Conservation (phyloP, 2,329 filamentous ascomycete genomes). For the Clonostachys solani region DNA sequence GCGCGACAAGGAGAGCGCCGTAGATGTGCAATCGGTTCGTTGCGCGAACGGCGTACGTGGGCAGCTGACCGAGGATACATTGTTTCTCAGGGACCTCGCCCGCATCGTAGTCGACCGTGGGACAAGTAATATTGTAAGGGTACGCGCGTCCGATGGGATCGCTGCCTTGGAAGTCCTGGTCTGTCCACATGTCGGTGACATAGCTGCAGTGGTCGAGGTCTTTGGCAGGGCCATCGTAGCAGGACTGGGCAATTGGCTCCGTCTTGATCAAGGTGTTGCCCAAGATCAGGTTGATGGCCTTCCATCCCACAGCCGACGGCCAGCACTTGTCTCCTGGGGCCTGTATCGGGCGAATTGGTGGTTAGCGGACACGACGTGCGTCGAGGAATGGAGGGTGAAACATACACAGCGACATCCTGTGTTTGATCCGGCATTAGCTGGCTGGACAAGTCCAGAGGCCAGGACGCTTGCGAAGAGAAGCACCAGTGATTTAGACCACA, state of each 20-base stretch:
- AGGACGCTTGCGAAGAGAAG: too few relatives aligned
- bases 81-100: slow-evolving; percentile 3
- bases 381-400: too few relatives aligned
- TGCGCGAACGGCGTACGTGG: slow-evolving; percentile 15
- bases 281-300: slow-evolving; percentile 7
- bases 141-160: slow-evolving; percentile 15
- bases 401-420: too few relatives aligned
- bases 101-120: slow-evolving; percentile 13
- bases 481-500: too few relatives aligned
- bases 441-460: too few relatives aligned
- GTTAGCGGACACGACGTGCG: background rate
- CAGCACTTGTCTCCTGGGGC: slow-evolving; percentile 12
- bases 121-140: slow-evolving; percentile 19
- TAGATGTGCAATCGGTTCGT: slow-evolving; percentile 8
- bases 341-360: slow-evolving; percentile 4
- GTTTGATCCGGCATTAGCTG: too few relatives aligned
- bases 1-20: slow-evolving; percentile 36
- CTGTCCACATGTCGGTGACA: slow-evolving; percentile 14
- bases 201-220: slow-evolving; percentile 10
- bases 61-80: slow-evolving; percentile 13
- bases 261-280: slow-evolving; percentile 14
- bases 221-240: slow-evolving; percentile 13
- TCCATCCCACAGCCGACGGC: slow-evolving; percentile 9
- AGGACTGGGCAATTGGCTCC: slow-evolving; percentile 14
- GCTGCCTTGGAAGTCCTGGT: slow-evolving; percentile 15